Evolutionary conservation across 768 basidiomycete species (phyloP), one percentile per base, ranked within the genome.

Genomic region (Pulveroboletus sp.): DNA sequence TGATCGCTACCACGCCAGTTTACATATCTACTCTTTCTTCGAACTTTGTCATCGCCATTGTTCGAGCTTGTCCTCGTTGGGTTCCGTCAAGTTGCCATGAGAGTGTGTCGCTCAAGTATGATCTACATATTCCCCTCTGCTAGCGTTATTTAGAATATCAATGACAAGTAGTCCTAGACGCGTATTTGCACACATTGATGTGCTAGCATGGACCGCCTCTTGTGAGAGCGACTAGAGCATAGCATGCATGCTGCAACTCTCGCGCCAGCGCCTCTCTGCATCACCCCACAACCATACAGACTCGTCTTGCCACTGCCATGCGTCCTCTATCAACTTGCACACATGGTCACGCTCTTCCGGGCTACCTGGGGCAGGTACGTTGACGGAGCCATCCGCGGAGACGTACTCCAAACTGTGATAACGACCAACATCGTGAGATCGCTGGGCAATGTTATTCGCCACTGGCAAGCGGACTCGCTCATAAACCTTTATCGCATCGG

Each of bases 381-480:
- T n/a, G n/a, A n/a, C 41, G 21, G 43, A 6, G 9, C 31, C 39
- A 7, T 52, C 45, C 20, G 47, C 45, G 1, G 29, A 21, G 13
- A 13, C 20, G 3, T 38, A 39, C 3, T 38, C 36, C 36, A 69
- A 62, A 31, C 54, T 44, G 38, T 60, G 67, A 46, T 65, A 45
- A n/a, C 49, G 21, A 2, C 69, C 68, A 0, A 51, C 42, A 17
- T 53, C 35, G 17, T 40, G 43, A 6, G 65, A 62, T 16, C 37
- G 46, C 21, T 48, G 32, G 19, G 55, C 51, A 29, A 71, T 38
- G 14, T 20, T 13, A 24, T 68, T 62, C 6, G 62, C 53, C 33
- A 66, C 62, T 13, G 71, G 65, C 10, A 65, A 56, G 13, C 72
- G 64, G 10, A 66, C 48, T 9, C 55, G 38, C 46, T 73, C 64